These are phyloP conservation scores for Fraxinus latifolia DNA, from an alignment of 305 asterid species.

Conservation along the genomic window DNA sequence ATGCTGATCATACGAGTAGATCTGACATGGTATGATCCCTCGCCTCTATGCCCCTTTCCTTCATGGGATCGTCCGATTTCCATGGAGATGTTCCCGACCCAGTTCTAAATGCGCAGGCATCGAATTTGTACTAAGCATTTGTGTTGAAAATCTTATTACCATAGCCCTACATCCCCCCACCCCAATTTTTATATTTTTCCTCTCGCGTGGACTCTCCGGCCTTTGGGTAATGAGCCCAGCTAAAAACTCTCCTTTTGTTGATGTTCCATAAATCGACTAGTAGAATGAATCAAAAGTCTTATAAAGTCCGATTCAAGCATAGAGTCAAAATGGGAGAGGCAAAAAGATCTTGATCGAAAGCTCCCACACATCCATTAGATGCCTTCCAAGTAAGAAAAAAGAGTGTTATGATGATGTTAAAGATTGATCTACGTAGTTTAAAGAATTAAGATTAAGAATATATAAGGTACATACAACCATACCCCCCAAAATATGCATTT, in stretches of 20 bases:
- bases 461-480: slow-evolving; percentile 11
- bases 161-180: background rate
- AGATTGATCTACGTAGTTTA: background rate
- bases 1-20: no score
- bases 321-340: background rate
- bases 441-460: background rate
- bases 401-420: background rate
- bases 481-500: slow-evolving; percentile 45
- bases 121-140: background rate
- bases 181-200: background rate
- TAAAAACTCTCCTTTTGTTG: background rate
- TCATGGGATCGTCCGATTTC: no score
- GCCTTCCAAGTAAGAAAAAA: background rate
- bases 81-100: no score
- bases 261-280: background rate
- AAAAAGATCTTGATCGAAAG: background rate
- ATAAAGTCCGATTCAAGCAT: background rate
- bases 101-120: no score
- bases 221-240: background rate
- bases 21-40: no score
- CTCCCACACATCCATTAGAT: background rate
- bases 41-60: no score
- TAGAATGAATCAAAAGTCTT: background rate
- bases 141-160: background rate
- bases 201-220: background rate